Evolutionary conservation across 176 grass and related monocot species (phyloP), one percentile per base, ranked within the genome.

Genomic region (Metroxylon sagu): DNA sequence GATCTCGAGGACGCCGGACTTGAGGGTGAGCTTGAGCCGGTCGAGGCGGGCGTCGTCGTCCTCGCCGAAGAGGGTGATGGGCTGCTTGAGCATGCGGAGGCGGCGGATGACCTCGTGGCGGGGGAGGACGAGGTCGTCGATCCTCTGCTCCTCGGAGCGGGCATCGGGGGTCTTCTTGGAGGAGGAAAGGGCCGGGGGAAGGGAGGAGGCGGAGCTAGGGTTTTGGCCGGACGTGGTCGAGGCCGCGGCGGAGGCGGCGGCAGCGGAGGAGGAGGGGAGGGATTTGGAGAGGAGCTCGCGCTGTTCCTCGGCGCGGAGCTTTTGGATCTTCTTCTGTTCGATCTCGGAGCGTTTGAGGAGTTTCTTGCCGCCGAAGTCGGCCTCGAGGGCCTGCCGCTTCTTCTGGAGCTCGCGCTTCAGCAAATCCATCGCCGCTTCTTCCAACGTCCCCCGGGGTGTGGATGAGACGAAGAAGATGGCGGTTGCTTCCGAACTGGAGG

Each of bases 361-460:
- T 43, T 75, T 89, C 31, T 81, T 64, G 63, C 81, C 68, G 23
- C 81, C 75, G 78, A 89, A 85, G 14, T 89, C 89, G 19, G 72
- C 50, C 8, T 82, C 68, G 18, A 89, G 57, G 25, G 59, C 60
- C 66, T 61, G 75, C 56, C 85, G 81, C 82, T 89, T 95, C 61
- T 75, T 68, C 81, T 82, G 71, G 15, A 85, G 81, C 71, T 95
- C 85, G 49, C 76, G 81, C 81, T 80, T 95, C 53, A 95, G 65
- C 60, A 89, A 64, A 66, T 89, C 89, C 89, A 89, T 95, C 49
- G 29, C 35, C 12, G 7, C 35, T 43, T 2, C 35, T 43, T 43
- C 35, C 12, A 12, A 12, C 35, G 8, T 43, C 8, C 35, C 31
- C 35, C 35, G 2, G 10, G 2, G 8, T 2, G 1, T 10, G 35